Percentiles rank a stretch among this genome's conserved stretches.
These are phyloP conservation scores for Cyclotella choctawhatcheeana DNA, from an alignment of 108 stramenopile genomes.

Conservation along the genomic window DNA sequence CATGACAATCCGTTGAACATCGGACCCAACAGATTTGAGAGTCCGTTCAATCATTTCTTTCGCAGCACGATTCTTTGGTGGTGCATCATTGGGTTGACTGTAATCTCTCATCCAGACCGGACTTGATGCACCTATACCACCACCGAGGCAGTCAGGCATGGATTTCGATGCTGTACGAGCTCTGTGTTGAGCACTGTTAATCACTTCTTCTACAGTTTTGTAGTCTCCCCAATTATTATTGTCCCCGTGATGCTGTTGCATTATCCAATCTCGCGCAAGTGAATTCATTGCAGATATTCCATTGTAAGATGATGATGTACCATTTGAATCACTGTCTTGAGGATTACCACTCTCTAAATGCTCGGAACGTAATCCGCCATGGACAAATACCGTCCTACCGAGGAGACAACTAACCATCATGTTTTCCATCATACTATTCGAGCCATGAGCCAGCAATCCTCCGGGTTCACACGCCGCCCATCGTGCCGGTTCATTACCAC, in stretches of 20 bases:
- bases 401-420: slow-evolving; percentile 73
- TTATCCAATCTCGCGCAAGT: slow-evolving; percentile 62
- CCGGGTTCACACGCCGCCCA: slow-evolving; percentile 81
- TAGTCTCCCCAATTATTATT: slow-evolving; percentile 60
- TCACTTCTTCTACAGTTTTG: slow-evolving; percentile 55
- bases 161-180: slow-evolving; percentile 52
- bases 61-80: slow-evolving; percentile 49
- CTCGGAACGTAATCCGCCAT: slow-evolving; percentile 70
- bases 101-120: slow-evolving; percentile 88
- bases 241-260: slow-evolving; percentile 35
- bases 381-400: slow-evolving; percentile 79
- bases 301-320: slow-evolving; percentile 40
- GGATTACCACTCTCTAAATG: slow-evolving; percentile 51
- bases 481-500: slow-evolving; percentile 70
- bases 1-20: slow-evolving; percentile 78
- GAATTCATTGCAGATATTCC: slow-evolving; percentile 70
- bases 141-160: slow-evolving; percentile 70
- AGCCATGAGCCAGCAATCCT: slow-evolving; percentile 50
- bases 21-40: slow-evolving; percentile 24
- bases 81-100: slow-evolving; percentile 57
- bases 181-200: slow-evolving; percentile 49
- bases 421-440: slow-evolving; percentile 47
- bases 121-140: slow-evolving; percentile 54
- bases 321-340: neutral
- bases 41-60: slow-evolving; percentile 43